These are phyloP conservation scores for Coix lacrymajobi DNA, from an alignment of 176 grass and related monocot genomes.

Conservation along the genomic window DNA sequence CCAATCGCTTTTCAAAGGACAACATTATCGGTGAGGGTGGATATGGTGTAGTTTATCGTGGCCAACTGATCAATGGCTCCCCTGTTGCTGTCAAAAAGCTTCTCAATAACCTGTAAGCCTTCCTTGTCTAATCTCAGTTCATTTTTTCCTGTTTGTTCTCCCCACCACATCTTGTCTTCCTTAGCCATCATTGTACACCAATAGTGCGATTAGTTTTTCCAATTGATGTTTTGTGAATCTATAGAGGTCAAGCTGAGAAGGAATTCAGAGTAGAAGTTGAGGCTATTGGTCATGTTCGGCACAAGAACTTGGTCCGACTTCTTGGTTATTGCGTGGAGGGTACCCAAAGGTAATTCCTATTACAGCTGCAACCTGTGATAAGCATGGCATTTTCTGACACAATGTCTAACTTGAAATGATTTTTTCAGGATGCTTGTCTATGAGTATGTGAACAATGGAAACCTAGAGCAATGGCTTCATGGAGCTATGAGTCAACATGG, in stretches of 20 bases:
- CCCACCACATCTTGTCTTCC: neutral
- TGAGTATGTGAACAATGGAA: conserved; percentile 83
- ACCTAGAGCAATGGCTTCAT: conserved; percentile 91
- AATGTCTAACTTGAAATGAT: conserved; percentile 8
- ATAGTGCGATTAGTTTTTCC: neutral
- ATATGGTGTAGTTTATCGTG: conserved; percentile 79
- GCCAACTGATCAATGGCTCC: conserved; percentile 60
- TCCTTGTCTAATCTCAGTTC: conserved; percentile 7
- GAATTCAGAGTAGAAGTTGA: conserved; percentile 94
- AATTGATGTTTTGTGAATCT: conserved; percentile 20
- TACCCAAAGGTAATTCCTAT: conserved; percentile 70
- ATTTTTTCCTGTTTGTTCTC: neutral
- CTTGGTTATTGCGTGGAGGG: conserved; percentile 79
- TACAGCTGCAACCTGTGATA: neutral
- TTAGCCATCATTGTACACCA: neutral
- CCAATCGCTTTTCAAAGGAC: conserved; percentile 73
- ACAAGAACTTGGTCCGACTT: conserved; percentile 85
- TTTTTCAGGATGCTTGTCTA: conserved; percentile 77
- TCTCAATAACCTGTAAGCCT: conserved; percentile 67
- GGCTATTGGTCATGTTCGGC: conserved; percentile 88
- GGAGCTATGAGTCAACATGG: conserved; percentile 69
- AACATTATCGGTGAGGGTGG: conserved; percentile 81
- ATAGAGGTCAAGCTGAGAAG: conserved; percentile 82
- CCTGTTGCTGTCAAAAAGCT: conserved; percentile 79
- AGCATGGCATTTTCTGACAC: neutral